Evolutionary conservation across 768 basidiomycete genomes (phyloP), one percentile per base, ranked within the genome.

Genomic region (Boletus rex-veris): DNA sequence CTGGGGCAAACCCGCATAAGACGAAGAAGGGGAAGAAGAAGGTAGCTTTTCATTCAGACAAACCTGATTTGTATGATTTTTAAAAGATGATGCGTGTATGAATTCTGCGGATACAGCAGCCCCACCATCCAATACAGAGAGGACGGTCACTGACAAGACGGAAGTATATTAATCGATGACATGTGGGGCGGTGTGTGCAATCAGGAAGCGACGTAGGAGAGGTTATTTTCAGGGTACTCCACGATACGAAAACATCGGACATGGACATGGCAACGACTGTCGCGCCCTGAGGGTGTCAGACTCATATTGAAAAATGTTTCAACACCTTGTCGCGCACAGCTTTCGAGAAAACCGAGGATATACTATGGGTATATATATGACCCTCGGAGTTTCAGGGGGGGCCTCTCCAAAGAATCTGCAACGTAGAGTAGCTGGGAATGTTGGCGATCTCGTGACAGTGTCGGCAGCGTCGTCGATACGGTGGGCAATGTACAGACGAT

Each of bases 31-130:
- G 67, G 4, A 80, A 79, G 72, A 90, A 90, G 74, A 80, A 75
- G 52, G 88, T 90, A 1, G 84, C 78, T 2, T 90, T 91, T 68
- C 77, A 74, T 48, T 80, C 81, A 52, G 85, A 87, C 61, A 73
- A 75, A 54, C 83, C 82, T 30, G 88, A 89, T 57, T 58, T 90
- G 70, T 90, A 89, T 65, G 88, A 87, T 63, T 89, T 88, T 67
- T 89, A 71, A 79, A 37, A 18, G 30, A 52, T 21, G n/a, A n/a
- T 40, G 3, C 2, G 37, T 38, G 37, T 15, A 38, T 24, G 26
- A 7, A 8, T 26, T 7, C 24, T 26, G 19, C 19, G 19, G 19
- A 26, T 26, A 26, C 26, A 24, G 10, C 33, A 35, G 11, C 33
- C 33, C 8, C 3, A 26, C 3, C 33, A n/a, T n/a, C n/a, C n/a